phyloP scores from a whole-genome alignment of 192 early-diverging fungal species.

The Podila epigama region DNA sequence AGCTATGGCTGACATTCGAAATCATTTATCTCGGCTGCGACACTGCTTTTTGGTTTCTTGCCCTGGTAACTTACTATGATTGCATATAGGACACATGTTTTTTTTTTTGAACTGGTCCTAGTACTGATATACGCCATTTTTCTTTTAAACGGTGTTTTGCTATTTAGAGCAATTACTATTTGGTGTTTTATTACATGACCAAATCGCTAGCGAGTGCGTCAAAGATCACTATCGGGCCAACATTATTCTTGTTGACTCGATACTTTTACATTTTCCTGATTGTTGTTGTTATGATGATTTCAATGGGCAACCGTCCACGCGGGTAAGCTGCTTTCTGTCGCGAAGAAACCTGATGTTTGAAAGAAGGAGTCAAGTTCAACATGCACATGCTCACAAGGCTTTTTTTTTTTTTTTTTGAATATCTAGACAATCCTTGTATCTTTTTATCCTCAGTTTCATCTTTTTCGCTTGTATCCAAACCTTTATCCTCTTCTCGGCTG shows the following conservation, averaged over 20 bases:
- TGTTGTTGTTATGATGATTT: slow-evolving; percentile 48
- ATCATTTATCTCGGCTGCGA: slow-evolving; percentile 48
- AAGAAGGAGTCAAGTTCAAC: too few species aligned
- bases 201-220: slow-evolving; percentile 16
- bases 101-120: too few species aligned
- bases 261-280: slow-evolving; percentile 40
- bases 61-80: slow-evolving; percentile 9
- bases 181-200: slow-evolving; percentile 46
- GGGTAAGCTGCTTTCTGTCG: slow-evolving; percentile 9
- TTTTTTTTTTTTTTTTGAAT: not conserved
- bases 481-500: slow-evolving; percentile 39
- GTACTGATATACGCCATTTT: too few species aligned
- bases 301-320: slow-evolving; percentile 47
- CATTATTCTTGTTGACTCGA: slow-evolving; percentile 34
- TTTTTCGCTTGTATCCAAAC: slow-evolving; percentile 47
- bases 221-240: slow-evolving; percentile 16
- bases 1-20: slow-evolving; percentile 43
- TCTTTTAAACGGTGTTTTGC: not conserved
- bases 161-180: slow-evolving; percentile 42
- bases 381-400: not conserved
- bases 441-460: slow-evolving; percentile 38
- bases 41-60: slow-evolving; percentile 46
- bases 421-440: slow-evolving; percentile 36
- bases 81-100: not conserved
- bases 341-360: not conserved